phyloP scores from a whole-genome alignment of 2,329 filamentous ascomycete genomes.

The Talaromyces sp. region DNA sequence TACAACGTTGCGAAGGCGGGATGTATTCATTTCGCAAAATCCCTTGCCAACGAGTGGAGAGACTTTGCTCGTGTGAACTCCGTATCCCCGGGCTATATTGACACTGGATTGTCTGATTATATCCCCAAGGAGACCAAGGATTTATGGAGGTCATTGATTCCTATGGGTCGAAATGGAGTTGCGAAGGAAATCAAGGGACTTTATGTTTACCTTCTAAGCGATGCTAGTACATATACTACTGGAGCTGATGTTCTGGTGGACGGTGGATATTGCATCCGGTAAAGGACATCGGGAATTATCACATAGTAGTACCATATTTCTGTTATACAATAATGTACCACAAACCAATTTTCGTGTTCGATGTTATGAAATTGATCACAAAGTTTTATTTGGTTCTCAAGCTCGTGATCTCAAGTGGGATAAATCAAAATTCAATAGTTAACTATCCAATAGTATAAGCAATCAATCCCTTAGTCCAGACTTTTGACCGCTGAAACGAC shows the following conservation, averaged over 20 bases:
- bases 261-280: conserved; percentile 52
- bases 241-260: conserved; percentile 53
- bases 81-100: conserved; percentile 70
- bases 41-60: conserved; percentile 70
- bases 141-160: conserved; percentile 63
- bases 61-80: conserved; percentile 70
- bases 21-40: conserved; percentile 65
- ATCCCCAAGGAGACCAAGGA: conserved; percentile 61
- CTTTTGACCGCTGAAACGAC: conserved; percentile 32
- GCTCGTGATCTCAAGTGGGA: too few relatives aligned
- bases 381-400: too few relatives aligned
- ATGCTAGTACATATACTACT: conserved; percentile 55
- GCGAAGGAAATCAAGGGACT: conserved; percentile 67
- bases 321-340: too few relatives aligned
- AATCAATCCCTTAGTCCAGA: not conserved
- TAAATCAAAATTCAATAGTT: too few relatives aligned
- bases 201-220: conserved; percentile 53
- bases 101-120: conserved; percentile 68
- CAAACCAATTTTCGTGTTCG: too few relatives aligned
- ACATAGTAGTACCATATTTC: too few relatives aligned
- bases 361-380: too few relatives aligned
- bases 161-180: conserved; percentile 63
- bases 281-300: too few relatives aligned
- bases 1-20: conserved; percentile 69
- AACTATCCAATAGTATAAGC: too few relatives aligned